Conservation (phyloP, 345 rosid genomes). For the Eucalyptus grandis region DNA sequence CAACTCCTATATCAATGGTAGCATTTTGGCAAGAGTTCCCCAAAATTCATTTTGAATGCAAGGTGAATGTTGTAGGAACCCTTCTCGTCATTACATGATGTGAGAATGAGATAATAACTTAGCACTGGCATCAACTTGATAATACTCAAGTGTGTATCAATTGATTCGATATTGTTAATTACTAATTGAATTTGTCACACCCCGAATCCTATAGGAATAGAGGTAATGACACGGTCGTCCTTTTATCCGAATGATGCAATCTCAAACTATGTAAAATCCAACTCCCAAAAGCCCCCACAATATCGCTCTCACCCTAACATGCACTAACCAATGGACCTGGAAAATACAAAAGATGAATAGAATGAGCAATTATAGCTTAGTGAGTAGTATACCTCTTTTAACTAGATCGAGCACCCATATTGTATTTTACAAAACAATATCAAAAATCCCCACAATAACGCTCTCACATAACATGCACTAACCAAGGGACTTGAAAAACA, state of each 20-base stretch:
- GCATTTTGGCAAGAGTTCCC: no score
- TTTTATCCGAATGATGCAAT: rapidly evolving
- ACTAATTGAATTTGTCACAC: neutral
- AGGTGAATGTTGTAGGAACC: neutral
- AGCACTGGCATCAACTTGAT: rapidly evolving
- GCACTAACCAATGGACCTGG: neutral
- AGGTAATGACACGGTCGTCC: no score
- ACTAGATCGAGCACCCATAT: rapidly evolving
- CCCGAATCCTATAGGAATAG: no score
- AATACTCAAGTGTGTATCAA: rapidly evolving
- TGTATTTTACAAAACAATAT: no score
- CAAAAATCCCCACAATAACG: rapidly evolving
- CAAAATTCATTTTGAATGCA: no score
- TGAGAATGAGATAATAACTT: neutral
- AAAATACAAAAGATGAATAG: rapidly evolving
- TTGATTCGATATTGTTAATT: no score
- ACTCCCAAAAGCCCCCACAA: rapidly evolving
- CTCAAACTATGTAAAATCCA: no score
- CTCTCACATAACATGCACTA: neutral
- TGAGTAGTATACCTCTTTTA: no score
- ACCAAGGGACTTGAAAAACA: rapidly evolving
- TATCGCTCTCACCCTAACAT: no score
- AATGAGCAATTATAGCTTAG: rapidly evolving
- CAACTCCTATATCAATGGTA: no score
- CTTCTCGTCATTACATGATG: neutral